phyloP scores from a whole-genome alignment of 2,329 filamentous ascomycete genomes.

The Sporothrix brasiliensis region DNA sequence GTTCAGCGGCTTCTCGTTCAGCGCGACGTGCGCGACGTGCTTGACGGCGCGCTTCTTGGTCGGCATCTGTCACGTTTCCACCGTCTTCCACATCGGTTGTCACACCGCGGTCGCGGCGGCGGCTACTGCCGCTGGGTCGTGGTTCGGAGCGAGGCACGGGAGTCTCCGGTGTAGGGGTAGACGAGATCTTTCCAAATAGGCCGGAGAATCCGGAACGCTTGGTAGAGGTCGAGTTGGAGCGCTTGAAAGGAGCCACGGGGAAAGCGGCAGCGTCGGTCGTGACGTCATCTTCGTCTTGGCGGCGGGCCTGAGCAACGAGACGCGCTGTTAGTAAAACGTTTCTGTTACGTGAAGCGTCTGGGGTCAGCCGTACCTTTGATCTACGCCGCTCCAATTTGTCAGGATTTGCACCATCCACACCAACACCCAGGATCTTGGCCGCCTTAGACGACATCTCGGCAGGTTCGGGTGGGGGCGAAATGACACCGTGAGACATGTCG shows the following conservation, averaged over 20 bases:
- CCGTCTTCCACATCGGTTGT: conserved; percentile 57
- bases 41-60: conserved; percentile 64
- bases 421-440: conserved; percentile 71
- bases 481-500: conserved; percentile 65
- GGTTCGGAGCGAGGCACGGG: conserved; percentile 35
- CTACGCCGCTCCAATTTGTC: conserved; percentile 53
- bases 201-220: conserved; percentile 62
- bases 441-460: conserved; percentile 72
- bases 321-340: neutral
- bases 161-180: conserved; percentile 41
- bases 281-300: conserved; percentile 65
- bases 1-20: conserved; percentile 55
- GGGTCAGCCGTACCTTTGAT: conserved; percentile 47
- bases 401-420: conserved; percentile 47
- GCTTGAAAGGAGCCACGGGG: conserved; percentile 58
- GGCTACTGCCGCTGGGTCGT: conserved; percentile 47
- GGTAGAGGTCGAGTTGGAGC: conserved; percentile 64
- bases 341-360: neutral
- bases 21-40: conserved; percentile 63
- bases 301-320: conserved; percentile 56
- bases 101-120: conserved; percentile 51
- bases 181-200: conserved; percentile 63
- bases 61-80: conserved; percentile 36
- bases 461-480: conserved; percentile 74
- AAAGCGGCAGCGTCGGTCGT: conserved; percentile 57